phyloP scores from a whole-genome alignment of 768 basidiomycete species.

The Rhizopogon roseolus region DNA sequence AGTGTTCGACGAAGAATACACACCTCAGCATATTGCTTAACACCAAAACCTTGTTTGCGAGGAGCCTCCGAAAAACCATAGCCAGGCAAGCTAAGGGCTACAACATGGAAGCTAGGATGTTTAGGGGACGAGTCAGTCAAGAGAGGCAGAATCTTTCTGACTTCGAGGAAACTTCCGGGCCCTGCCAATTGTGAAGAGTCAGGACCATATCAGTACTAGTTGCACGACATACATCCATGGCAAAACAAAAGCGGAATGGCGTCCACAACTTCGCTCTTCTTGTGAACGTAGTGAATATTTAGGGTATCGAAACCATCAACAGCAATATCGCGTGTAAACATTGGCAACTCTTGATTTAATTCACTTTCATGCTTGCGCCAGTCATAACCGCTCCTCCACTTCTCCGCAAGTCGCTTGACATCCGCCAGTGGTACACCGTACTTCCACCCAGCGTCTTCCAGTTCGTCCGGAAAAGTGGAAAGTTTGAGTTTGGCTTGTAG shows the following conservation, averaged over 20 bases:
- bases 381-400: slow-evolving; percentile 52
- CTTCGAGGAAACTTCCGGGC: slow-evolving; percentile 49
- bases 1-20: neutral
- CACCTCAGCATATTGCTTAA: slow-evolving; percentile 51
- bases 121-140: slow-evolving; percentile 35
- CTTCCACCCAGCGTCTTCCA: slow-evolving; percentile 43
- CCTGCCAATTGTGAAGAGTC: slow-evolving; percentile 28
- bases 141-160: slow-evolving; percentile 40
- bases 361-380: slow-evolving; percentile 49
- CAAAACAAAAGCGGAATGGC: slow-evolving; percentile 61
- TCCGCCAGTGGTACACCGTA: slow-evolving; percentile 51
- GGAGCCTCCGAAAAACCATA: slow-evolving; percentile 60
- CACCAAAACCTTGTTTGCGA: slow-evolving; percentile 44
- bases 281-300: slow-evolving; percentile 57
- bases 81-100: slow-evolving; percentile 27
- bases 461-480: slow-evolving; percentile 49
- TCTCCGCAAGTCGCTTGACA: slow-evolving; percentile 39
- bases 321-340: slow-evolving; percentile 46
- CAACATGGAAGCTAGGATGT: slow-evolving; percentile 59
- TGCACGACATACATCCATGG: slow-evolving; percentile 43
- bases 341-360: slow-evolving; percentile 31
- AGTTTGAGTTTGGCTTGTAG: slow-evolving; percentile 45
- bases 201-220: neutral
- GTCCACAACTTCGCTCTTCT: slow-evolving; percentile 36
- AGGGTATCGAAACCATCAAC: slow-evolving; percentile 43